Conservation (phyloP, 495 filamentous ascomycete species). For the Lophiostoma macrostomum region DNA sequence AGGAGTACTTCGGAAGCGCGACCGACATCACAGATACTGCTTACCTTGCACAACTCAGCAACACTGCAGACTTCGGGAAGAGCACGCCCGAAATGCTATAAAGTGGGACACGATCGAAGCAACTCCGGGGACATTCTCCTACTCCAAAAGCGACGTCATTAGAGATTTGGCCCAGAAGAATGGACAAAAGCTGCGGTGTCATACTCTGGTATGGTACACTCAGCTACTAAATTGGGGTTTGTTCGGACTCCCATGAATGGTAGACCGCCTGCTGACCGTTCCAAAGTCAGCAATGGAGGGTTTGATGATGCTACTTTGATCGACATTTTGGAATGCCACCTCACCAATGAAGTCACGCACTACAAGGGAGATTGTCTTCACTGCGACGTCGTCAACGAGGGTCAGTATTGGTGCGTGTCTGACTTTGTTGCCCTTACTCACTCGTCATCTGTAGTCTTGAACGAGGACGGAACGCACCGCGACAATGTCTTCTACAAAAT, state of each 20-base stretch:
- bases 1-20: constrained; percentile 58
- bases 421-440: not conserved
- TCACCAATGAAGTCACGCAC: constrained; percentile 21
- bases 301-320: constrained; percentile 26
- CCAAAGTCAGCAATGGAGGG: constrained; percentile 1
- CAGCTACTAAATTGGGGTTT: constrained; percentile 21
- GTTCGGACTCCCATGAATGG: not conserved
- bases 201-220: constrained; percentile 26
- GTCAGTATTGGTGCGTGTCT: not conserved
- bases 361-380: constrained; percentile 21
- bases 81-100: constrained; percentile 22
- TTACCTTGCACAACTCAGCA: constrained; percentile 48
- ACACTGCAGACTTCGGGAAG: constrained; percentile 46
- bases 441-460: constrained; percentile 12
- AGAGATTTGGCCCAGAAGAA: constrained; percentile 11
- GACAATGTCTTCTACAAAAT: constrained; percentile 44
- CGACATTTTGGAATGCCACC: constrained; percentile 23
- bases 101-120: constrained; percentile 27
- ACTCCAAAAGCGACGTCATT: constrained; percentile 11
- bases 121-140: constrained; percentile 12
- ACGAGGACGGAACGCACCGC: constrained; percentile 50
- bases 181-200: constrained; percentile 16
- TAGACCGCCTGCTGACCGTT: not conserved
- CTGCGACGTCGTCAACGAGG: constrained; percentile 32
- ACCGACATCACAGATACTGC: constrained; percentile 54